Conservation (phyloP, 2,329 filamentous ascomycete species). For the Aureobasidium melanogenum region DNA sequence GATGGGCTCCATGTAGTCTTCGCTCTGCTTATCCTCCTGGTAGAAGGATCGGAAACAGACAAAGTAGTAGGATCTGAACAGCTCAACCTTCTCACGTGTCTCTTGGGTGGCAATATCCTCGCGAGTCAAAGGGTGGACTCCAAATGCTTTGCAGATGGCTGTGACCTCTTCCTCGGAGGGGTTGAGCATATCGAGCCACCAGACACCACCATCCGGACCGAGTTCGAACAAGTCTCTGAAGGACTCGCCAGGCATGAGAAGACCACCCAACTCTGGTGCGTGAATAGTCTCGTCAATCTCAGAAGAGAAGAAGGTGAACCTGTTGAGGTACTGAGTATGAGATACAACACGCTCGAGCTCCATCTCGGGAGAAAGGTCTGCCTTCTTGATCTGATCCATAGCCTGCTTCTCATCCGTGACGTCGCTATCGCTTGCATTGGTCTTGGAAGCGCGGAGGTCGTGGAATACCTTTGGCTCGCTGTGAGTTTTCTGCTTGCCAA, state of each 20-base stretch:
- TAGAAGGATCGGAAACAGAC: slow-evolving; percentile 94
- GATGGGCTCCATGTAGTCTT: slow-evolving; percentile 83
- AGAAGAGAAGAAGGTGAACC: slow-evolving; percentile 96
- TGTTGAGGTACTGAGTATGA: slow-evolving; percentile 45
- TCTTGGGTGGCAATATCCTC: slow-evolving; percentile 96
- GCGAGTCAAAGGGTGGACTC: slow-evolving; percentile 87
- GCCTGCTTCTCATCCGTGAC: slow-evolving; percentile 23
- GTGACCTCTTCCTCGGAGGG: slow-evolving; percentile 82
- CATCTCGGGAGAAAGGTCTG: slow-evolving; percentile 21
- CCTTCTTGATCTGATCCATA: slow-evolving; percentile 28
- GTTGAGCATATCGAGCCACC: slow-evolving; percentile 94
- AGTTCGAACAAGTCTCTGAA: slow-evolving; percentile 79
- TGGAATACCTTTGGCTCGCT: slow-evolving; percentile 43
- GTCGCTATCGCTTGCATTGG: slow-evolving; percentile 22
- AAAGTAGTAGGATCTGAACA: slow-evolving; percentile 97
- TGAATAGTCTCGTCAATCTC: slow-evolving; percentile 91
- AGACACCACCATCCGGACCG: slow-evolving; percentile 69
- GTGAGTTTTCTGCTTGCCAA: slow-evolving; percentile 21
- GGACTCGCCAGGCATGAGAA: slow-evolving; percentile 81
- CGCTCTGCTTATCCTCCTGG: slow-evolving; percentile 67
- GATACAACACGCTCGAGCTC: slow-evolving; percentile 19
- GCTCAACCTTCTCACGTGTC: slow-evolving; percentile 93
- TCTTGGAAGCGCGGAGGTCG: slow-evolving; percentile 43
- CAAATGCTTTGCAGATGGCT: slow-evolving; percentile 86
- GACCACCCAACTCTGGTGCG: slow-evolving; percentile 76